These are phyloP conservation scores for Lipomyces yarrowii DNA, from an alignment of 1,139 yeast genomes.

Conservation along the genomic window DNA sequence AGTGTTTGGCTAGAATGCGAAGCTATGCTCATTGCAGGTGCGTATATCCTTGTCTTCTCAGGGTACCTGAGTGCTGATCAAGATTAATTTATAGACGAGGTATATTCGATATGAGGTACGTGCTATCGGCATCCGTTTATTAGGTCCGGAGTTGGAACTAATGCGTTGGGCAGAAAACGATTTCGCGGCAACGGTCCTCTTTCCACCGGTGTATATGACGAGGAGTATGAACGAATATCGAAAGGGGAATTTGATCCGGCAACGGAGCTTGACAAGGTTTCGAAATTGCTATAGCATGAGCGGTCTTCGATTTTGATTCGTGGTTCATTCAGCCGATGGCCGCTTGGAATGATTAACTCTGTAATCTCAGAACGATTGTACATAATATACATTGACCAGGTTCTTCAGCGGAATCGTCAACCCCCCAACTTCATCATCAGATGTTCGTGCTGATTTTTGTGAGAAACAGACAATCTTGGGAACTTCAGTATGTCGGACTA, in stretches of 20 bases:
- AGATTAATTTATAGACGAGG: slow-evolving; percentile 51
- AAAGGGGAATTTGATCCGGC: slow-evolving; percentile 78
- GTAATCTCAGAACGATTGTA: no score
- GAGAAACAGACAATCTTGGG: no score
- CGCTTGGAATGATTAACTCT: neutral
- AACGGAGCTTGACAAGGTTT: slow-evolving; percentile 61
- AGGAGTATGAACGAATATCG: slow-evolving; percentile 75
- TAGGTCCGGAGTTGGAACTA: slow-evolving; percentile 15
- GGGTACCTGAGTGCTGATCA: neutral
- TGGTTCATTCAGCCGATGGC: neutral
- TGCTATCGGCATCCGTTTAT: slow-evolving; percentile 20
- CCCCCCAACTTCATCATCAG: no score
- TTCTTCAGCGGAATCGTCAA: no score
- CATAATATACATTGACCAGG: no score
- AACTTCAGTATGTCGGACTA: no score
- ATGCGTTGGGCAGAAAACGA: slow-evolving; percentile 55
- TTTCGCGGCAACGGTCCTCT: slow-evolving; percentile 93
- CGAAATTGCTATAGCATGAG: slow-evolving; percentile 12
- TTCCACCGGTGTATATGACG: slow-evolving; percentile 90
- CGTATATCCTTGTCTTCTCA: neutral
- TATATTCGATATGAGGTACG: slow-evolving; percentile 69
- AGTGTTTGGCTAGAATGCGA: slow-evolving; percentile 80
- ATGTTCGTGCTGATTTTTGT: no score
- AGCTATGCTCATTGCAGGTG: slow-evolving; percentile 78
- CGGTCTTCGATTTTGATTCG: neutral